Base-by-base conservation (phyloP, 345 rosid species). In the Aquilaria yunnanensis region DNA sequence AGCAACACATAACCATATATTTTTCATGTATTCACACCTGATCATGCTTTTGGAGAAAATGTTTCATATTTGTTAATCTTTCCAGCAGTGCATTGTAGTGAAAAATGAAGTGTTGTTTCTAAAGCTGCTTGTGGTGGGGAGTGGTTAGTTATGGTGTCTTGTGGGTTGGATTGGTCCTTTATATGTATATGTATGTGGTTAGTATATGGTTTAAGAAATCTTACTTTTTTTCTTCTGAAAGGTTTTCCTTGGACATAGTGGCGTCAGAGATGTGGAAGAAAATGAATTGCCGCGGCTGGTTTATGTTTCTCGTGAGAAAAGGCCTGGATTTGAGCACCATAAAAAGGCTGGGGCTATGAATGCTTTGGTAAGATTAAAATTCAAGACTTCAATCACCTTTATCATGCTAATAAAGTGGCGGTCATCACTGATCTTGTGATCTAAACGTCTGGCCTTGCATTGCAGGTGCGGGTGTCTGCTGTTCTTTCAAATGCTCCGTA, bases 341-440 rank as follows among this genome's bases (percentile, higher is more conserved):
- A 94, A 94, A 67, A 94, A 94, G 82, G 99, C 99, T 61, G 99
- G 97, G 49, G 99, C 99, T 63, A 94, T 94, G 99, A 94, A 94
- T 79, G 60, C 97, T 49, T 72, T 92, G 85, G 98, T 92, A 71
- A 62, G 77, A 14, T 41, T 48, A 23, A 23, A 23, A 23, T 23
- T 23, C 23, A 23, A 23, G 23, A 23, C 45, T 56, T 48, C 43
- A 50, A 12, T 49, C 13, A n/a, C 34, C 57, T 57, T 53, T 46
- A n/a, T 13, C 13, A 10, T n/a, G 31, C 14, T 30, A 33, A 46
- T 10, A 14, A 54, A 61, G 37, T 70, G 61, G 67, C 7, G 43
- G 8, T 37, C 43, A 37, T 37, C 43, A 1, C 43, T 5, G 5
- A 37, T 37, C 5, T 37, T 37, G 7, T 37, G 43, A 9, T 1